Evolutionary conservation across 768 basidiomycete species (phyloP).

Genomic region (Melanogaster broomeanus): DNA sequence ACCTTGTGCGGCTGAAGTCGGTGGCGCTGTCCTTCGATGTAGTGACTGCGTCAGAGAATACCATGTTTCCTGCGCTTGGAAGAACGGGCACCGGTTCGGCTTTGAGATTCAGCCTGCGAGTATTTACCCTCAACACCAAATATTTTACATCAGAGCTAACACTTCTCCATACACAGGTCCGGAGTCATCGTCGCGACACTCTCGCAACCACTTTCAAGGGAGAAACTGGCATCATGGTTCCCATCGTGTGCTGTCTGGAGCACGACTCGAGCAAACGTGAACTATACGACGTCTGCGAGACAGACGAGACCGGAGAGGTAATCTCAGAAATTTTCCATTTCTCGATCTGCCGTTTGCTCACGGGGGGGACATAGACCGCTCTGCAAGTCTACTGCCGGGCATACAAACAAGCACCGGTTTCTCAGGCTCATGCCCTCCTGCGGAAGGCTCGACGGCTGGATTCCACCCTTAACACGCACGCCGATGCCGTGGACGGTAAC

Average conservation of each 20-base stretch:
- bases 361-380: conserved; percentile 68
- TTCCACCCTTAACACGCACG: conserved; percentile 55
- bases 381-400: conserved; percentile 83
- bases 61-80: conserved; percentile 92
- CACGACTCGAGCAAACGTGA: conserved; percentile 66
- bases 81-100: conserved; percentile 78
- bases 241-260: conserved; percentile 76
- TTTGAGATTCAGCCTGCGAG: conserved; percentile 89
- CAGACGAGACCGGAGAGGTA: conserved; percentile 81
- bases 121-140: not conserved
- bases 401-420: conserved; percentile 78
- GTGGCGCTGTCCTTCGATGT: conserved; percentile 85
- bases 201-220: conserved; percentile 74
- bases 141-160: not conserved
- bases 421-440: conserved; percentile 79
- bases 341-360: conserved; percentile 3
- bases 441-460: conserved; percentile 90
- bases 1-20: conserved; percentile 65
- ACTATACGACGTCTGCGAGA: conserved; percentile 84
- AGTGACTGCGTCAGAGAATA: conserved; percentile 78
- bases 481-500: conserved; percentile 28
- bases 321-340: conserved; percentile 12
- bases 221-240: conserved; percentile 75
- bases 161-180: conserved; percentile 51
- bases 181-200: conserved; percentile 71